Percentiles rank a stretch among this genome's conserved stretches.
These are phyloP conservation scores for Ophidiomyces ophidiicola DNA, from an alignment of 2,329 filamentous ascomycete species.

Conservation along the genomic window DNA sequence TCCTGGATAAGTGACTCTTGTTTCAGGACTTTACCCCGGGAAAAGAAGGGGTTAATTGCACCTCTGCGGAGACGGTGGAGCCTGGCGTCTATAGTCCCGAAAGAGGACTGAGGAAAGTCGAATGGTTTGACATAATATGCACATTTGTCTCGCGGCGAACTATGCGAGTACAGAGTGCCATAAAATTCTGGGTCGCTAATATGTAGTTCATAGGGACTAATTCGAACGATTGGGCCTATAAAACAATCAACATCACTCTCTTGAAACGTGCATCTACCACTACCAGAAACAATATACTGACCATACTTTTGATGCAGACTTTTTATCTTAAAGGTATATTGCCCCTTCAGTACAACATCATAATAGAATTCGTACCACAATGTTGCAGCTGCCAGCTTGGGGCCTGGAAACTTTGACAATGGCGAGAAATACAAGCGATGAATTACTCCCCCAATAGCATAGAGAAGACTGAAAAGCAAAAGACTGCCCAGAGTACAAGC, in stretches of 20 bases:
- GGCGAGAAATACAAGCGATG: slow-evolving; percentile 21
- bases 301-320: slow-evolving; percentile 25
- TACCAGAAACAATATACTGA: slow-evolving; percentile 7
- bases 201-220: slow-evolving; percentile 20
- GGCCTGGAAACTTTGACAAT: slow-evolving; percentile 20
- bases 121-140: slow-evolving; percentile 19
- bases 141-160: slow-evolving; percentile 18
- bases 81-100: slow-evolving; percentile 19
- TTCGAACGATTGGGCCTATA: slow-evolving; percentile 19
- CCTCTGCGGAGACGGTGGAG: slow-evolving; percentile 21
- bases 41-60: slow-evolving; percentile 23
- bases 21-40: slow-evolving; percentile 15
- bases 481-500: too few species aligned
- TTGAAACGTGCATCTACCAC: too few species aligned
- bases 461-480: too few species aligned
- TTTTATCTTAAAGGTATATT: slow-evolving; percentile 23
- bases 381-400: slow-evolving; percentile 19
- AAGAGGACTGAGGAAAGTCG: slow-evolving; percentile 22
- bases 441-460: slow-evolving; percentile 9
- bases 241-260: background rate
- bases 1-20: slow-evolving; percentile 17
- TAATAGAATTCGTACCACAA: slow-evolving; percentile 23
- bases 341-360: slow-evolving; percentile 19
- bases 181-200: slow-evolving; percentile 19
- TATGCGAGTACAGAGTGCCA: slow-evolving; percentile 18